phyloP scores from a whole-genome alignment of 2,329 filamentous ascomycete genomes.

The Ramichloridium luteum region DNA sequence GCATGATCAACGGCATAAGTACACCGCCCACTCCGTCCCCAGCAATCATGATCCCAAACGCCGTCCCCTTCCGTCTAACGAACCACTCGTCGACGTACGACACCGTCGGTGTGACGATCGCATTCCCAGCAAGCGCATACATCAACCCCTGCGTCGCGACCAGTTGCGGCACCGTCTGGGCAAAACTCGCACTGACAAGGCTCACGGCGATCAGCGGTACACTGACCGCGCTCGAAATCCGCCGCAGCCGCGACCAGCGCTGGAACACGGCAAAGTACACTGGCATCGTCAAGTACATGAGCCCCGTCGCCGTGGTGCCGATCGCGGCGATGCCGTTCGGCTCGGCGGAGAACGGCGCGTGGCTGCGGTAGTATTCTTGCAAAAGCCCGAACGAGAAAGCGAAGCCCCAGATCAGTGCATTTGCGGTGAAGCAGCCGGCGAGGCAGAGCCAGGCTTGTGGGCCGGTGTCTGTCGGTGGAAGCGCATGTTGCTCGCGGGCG shows the following conservation, averaged over 20 bases:
- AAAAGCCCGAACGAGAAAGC: slow-evolving; percentile 22
- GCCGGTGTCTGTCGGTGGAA: slow-evolving; percentile 29
- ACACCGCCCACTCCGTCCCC: slow-evolving; percentile 35
- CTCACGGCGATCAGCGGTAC: slow-evolving; percentile 25
- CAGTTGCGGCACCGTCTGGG: slow-evolving; percentile 26
- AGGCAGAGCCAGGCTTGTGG: slow-evolving; percentile 35
- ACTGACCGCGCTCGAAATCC: slow-evolving; percentile 23
- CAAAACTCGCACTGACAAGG: slow-evolving; percentile 27
- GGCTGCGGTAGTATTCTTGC: slow-evolving; percentile 18
- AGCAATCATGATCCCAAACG: slow-evolving; percentile 37
- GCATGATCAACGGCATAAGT: slow-evolving; percentile 33
- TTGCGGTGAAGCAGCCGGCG: slow-evolving; percentile 28
- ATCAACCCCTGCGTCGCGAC: slow-evolving; percentile 30
- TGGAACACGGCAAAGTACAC: slow-evolving; percentile 29
- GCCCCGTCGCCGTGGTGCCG: slow-evolving; percentile 28
- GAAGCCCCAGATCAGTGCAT: slow-evolving; percentile 22
- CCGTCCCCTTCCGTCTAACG: slow-evolving; percentile 33
- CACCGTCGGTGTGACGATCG: slow-evolving; percentile 11
- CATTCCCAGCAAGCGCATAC: slow-evolving; percentile 20
- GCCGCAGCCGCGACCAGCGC: slow-evolving; percentile 20
- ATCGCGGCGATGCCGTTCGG: slow-evolving; percentile 31
- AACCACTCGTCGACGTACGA: slow-evolving; percentile 13
- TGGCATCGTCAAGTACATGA: slow-evolving; percentile 37
- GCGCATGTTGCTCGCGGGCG: slow-evolving; percentile 5
- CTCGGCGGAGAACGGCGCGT: slow-evolving; percentile 13